A percentile compares a stretch with the other conserved stretches of the same genome.
phyloP scores from a whole-genome alignment of 2,329 filamentous ascomycete genomes.

The Cercospora beticola region DNA sequence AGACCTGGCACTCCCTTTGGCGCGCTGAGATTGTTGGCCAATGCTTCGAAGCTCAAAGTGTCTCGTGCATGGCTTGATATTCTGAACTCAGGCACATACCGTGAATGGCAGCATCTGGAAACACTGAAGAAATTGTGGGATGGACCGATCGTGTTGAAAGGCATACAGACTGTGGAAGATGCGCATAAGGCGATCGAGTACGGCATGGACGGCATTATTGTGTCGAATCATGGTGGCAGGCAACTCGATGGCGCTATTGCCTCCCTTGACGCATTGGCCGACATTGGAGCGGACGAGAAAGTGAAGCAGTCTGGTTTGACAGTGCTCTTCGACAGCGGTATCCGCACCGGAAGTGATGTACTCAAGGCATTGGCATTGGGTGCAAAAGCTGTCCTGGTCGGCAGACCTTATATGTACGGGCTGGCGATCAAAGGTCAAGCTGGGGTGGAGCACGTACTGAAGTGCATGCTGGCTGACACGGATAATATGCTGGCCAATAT shows the following conservation, averaged over 20 bases:
- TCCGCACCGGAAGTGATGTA: constrained; percentile 52
- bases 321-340: constrained; percentile 54
- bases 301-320: constrained; percentile 41
- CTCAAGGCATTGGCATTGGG: constrained; percentile 56
- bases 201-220: constrained; percentile 53
- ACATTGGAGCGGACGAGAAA: constrained; percentile 62
- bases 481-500: constrained; percentile 28
- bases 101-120: constrained; percentile 60
- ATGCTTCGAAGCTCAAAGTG: constrained; percentile 39
- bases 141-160: constrained; percentile 64
- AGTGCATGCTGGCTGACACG: constrained; percentile 28
- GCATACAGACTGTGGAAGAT: constrained; percentile 55
- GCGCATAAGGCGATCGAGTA: constrained; percentile 47
- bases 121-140: constrained; percentile 62
- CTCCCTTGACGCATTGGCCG: constrained; percentile 56
- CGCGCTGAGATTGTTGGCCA: constrained; percentile 37
- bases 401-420: constrained; percentile 60
- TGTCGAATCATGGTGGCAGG: constrained; percentile 56
- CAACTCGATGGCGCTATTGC: constrained; percentile 54
- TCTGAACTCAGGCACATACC: constrained; percentile 36
- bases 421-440: constrained; percentile 57
- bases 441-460: constrained; percentile 49
- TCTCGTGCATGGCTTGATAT: constrained; percentile 40
- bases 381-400: constrained; percentile 59
- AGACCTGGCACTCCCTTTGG: constrained; percentile 39